Percentiles rank a stretch among this genome's conserved stretches.
These are phyloP conservation scores for Anisodus acutangulus DNA, from an alignment of 257 asterid genomes.

Conservation along the genomic window DNA sequence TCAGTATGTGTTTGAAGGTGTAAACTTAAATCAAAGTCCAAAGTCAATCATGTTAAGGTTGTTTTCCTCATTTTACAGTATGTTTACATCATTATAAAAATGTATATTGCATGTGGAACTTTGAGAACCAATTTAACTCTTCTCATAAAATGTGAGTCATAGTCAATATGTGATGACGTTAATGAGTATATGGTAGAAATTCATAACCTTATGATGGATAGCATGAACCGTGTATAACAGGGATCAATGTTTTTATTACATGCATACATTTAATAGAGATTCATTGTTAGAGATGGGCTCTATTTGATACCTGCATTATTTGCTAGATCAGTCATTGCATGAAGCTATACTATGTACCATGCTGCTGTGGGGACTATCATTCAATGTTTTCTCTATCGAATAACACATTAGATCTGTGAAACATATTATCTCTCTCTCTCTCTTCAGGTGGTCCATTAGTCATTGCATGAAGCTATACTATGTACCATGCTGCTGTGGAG, in stretches of 20 bases:
- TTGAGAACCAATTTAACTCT: background rate
- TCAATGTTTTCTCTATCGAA: background rate
- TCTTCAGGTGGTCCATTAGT: background rate
- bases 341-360: background rate
- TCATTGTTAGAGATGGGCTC: background rate
- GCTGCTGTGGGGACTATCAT: background rate
- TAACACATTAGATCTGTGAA: background rate
- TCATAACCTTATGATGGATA: background rate
- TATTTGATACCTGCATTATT: background rate
- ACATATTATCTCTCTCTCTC: background rate
- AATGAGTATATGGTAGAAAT: background rate
- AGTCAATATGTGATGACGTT: background rate
- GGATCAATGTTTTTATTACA: background rate
- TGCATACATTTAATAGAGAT: background rate
- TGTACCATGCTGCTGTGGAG: background rate
- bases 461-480: background rate
- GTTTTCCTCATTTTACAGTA: slow-evolving; percentile 21
- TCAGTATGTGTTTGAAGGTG: background rate
- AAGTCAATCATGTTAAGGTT: background rate
- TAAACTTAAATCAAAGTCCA: background rate
- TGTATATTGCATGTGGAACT: background rate
- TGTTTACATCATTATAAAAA: background rate
- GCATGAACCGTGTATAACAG: background rate
- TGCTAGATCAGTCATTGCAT: background rate
- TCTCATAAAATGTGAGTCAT: background rate